phyloP scores from a whole-genome alignment of 495 filamentous ascomycete genomes.

The Penicillium macrosclerotiorum region DNA sequence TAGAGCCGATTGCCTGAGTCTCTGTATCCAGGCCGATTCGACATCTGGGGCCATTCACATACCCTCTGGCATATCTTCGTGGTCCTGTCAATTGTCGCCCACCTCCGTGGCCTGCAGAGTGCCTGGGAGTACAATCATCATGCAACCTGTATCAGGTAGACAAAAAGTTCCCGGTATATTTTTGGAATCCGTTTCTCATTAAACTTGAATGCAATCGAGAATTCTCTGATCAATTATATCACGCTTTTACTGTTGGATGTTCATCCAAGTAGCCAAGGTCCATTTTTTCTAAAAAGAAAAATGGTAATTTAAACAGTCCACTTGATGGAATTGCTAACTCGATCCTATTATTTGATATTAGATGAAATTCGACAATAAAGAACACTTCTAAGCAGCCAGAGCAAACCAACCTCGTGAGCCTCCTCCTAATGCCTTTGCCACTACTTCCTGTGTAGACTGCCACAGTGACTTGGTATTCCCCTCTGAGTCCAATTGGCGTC shows the following conservation, averaged over 20 bases:
- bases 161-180: neutral
- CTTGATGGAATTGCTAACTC: neutral
- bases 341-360: neutral
- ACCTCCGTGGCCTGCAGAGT: constrained; percentile 16
- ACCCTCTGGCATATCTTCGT: constrained; percentile 24
- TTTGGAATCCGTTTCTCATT: too few relatives aligned
- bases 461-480: constrained; percentile 11
- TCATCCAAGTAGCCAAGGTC: too few relatives aligned
- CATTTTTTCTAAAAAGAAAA: too few relatives aligned
- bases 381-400: neutral
- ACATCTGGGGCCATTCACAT: constrained; percentile 22
- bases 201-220: neutral
- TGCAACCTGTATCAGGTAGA: constrained; percentile 1
- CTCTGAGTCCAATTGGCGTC: neutral
- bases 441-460: constrained; percentile 22
- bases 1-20: constrained; percentile 20
- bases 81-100: constrained; percentile 14
- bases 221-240: too few relatives aligned
- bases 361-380: too few relatives aligned
- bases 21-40: constrained; percentile 13
- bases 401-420: constrained; percentile 19
- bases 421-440: constrained; percentile 29
- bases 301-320: too few relatives aligned
- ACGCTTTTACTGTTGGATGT: too few relatives aligned
- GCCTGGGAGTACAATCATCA: constrained; percentile 12